A percentile compares a stretch with the other conserved stretches of the same genome.
These are phyloP conservation scores for Trypanosoma lewisi DNA, from an alignment of 208 protist genomes.

Conservation along the genomic window DNA sequence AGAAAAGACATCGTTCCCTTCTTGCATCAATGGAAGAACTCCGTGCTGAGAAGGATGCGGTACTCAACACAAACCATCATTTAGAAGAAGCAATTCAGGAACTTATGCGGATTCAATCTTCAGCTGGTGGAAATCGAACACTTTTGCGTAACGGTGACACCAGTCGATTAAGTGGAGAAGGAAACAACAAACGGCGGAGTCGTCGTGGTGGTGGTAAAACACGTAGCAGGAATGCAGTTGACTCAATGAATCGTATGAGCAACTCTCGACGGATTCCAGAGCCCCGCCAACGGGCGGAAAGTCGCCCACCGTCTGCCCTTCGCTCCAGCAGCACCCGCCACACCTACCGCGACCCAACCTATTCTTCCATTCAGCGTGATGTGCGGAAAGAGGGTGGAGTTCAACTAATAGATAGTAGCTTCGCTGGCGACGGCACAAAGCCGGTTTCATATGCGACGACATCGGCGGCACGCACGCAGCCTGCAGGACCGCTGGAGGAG, in stretches of 20 bases:
- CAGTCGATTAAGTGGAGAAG: conserved; percentile 7
- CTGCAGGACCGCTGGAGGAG: background rate
- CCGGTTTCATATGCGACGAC: background rate
- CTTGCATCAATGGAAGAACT: conserved; percentile 56
- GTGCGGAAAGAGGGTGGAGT: conserved; percentile 38
- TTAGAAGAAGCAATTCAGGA: conserved; percentile 74
- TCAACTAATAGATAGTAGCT: background rate
- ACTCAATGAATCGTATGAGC: background rate
- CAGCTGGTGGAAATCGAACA: background rate
- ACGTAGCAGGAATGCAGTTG: background rate
- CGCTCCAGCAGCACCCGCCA: conserved; percentile 16
- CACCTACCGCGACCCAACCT: conserved; percentile 80
- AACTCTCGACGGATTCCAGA: conserved; percentile 6
- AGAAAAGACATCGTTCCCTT: conserved; percentile 39
- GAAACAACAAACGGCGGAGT: conserved; percentile 4
- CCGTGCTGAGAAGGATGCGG: conserved; percentile 54
- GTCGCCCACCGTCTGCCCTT: conserved; percentile 16
- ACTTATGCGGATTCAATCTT: background rate
- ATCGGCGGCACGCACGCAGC: background rate
- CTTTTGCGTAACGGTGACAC: conserved; percentile 7
- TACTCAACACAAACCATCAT: conserved; percentile 59
- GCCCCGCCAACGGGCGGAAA: background rate
- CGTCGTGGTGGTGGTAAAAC: background rate
- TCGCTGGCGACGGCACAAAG: conserved; percentile 2
- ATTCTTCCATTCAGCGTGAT: conserved; percentile 81